These are phyloP conservation scores for Emmonsiellopsis sp. DNA, from an alignment of 2,329 filamentous ascomycete species.

Conservation along the genomic window DNA sequence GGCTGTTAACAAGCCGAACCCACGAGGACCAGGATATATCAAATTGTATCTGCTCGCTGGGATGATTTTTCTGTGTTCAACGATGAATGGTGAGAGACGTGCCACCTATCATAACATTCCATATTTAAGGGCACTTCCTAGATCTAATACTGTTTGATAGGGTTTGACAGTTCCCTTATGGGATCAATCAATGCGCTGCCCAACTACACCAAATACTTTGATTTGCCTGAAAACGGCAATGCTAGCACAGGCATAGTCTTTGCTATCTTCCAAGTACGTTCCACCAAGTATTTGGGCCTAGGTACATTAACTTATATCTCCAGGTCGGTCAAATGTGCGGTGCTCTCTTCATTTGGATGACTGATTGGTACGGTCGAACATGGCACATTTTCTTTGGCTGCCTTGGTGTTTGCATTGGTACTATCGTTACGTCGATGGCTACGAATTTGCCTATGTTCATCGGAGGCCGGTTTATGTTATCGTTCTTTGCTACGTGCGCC, in stretches of 20 bases:
- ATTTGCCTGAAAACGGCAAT: slow-evolving; percentile 26
- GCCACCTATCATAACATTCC: background rate
- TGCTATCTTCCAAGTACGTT: slow-evolving; percentile 28
- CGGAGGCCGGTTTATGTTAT: slow-evolving; percentile 22
- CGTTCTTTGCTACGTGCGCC: slow-evolving; percentile 29
- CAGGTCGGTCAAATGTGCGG: slow-evolving; percentile 35
- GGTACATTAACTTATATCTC: background rate
- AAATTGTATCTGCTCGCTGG: slow-evolving; percentile 10
- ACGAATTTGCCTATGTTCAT: slow-evolving; percentile 18
- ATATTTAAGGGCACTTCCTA: background rate
- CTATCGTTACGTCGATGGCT: slow-evolving; percentile 17
- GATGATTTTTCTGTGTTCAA: slow-evolving; percentile 14
- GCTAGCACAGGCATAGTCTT: slow-evolving; percentile 35
- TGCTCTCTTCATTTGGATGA: slow-evolving; percentile 35
- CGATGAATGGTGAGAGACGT: slow-evolving; percentile 13
- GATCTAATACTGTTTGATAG: slow-evolving; percentile 8
- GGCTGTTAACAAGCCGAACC: slow-evolving; percentile 7
- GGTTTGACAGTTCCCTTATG: slow-evolving; percentile 26
- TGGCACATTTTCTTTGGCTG: slow-evolving; percentile 36
- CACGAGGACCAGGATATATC: slow-evolving; percentile 11
- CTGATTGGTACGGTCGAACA: slow-evolving; percentile 38
- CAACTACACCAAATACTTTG: slow-evolving; percentile 34
- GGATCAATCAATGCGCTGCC: slow-evolving; percentile 38
- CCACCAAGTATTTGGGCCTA: too few relatives aligned
- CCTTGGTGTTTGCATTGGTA: slow-evolving; percentile 18